Conservation (phyloP, 371 early-diverging fungal genomes). For the Mucor racemosus region DNA sequence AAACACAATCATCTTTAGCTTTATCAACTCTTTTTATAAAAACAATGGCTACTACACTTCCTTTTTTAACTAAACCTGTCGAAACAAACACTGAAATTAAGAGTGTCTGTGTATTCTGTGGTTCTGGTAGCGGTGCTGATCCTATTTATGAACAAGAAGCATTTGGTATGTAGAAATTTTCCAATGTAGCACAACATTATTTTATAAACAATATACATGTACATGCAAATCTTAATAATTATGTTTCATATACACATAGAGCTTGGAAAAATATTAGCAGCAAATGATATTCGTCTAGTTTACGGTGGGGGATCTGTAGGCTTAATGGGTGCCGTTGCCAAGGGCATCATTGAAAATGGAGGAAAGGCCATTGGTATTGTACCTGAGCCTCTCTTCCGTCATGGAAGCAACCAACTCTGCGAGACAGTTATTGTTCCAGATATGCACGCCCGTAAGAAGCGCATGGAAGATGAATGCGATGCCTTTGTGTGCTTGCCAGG, state of each 20-base stretch:
- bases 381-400: slow-evolving; percentile 68
- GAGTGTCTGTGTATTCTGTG: slow-evolving; percentile 82
- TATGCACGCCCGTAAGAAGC: slow-evolving; percentile 85
- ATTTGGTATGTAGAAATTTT: too few relatives aligned
- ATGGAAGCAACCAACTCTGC: slow-evolving; percentile 55
- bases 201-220: neutral
- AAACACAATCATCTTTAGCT: neutral
- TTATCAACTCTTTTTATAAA: neutral
- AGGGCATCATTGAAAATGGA: slow-evolving; percentile 56
- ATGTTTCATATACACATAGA: slow-evolving; percentile 28
- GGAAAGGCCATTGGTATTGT: slow-evolving; percentile 73
- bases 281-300: slow-evolving; percentile 71
- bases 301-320: slow-evolving; percentile 86
- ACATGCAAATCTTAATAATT: too few relatives aligned
- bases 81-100: slow-evolving; percentile 29
- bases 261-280: slow-evolving; percentile 68
- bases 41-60: slow-evolving; percentile 10
- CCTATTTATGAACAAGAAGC: slow-evolving; percentile 64
- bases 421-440: slow-evolving; percentile 73
- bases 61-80: neutral
- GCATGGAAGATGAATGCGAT: slow-evolving; percentile 74
- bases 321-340: slow-evolving; percentile 83
- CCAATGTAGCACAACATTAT: neutral
- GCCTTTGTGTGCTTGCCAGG: slow-evolving; percentile 90
- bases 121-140: slow-evolving; percentile 57